These are phyloP conservation scores for Priceomyces melissophilus DNA, from an alignment of 805 yeast species.

Conservation along the genomic window DNA sequence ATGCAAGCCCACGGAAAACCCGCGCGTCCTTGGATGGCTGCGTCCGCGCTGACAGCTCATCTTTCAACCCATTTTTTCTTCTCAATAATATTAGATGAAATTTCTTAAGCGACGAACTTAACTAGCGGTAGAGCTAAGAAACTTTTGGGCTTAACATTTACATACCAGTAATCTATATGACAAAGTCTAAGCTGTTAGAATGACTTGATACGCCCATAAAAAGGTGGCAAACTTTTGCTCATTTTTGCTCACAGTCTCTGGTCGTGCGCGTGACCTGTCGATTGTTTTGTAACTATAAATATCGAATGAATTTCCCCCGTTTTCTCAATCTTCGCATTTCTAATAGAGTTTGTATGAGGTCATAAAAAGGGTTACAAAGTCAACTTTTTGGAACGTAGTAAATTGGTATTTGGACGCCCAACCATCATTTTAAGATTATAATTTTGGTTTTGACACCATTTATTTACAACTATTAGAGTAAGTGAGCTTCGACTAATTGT, in stretches of 20 bases:
- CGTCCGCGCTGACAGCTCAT: no score
- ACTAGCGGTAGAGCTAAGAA: no score
- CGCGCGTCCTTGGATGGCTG: no score
- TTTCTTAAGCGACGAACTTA: no score
- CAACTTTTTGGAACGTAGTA: background rate
- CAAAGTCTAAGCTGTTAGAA: background rate
- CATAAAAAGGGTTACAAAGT: constrained; percentile 5
- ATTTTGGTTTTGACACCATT: background rate
- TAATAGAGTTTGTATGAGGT: constrained; percentile 6
- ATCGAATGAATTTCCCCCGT: constrained; percentile 8
- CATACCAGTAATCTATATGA: background rate
- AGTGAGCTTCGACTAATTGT: no score
- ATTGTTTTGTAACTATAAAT: constrained; percentile 6
- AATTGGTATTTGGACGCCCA: constrained; percentile 4
- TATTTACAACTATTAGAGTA: no score
- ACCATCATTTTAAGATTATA: background rate
- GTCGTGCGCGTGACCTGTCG: constrained; percentile 6
- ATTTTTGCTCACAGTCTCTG: constrained; percentile 4
- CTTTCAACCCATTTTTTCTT: no score
- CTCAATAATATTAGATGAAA: no score
- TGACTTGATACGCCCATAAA: background rate
- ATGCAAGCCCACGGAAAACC: no score
- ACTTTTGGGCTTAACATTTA: no score
- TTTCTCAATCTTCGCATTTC: constrained; percentile 4
- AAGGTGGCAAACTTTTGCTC: constrained; percentile 2